Evolutionary conservation across 192 early-diverging fungal species (phyloP).

Genomic region (Coemansia sp.): DNA sequence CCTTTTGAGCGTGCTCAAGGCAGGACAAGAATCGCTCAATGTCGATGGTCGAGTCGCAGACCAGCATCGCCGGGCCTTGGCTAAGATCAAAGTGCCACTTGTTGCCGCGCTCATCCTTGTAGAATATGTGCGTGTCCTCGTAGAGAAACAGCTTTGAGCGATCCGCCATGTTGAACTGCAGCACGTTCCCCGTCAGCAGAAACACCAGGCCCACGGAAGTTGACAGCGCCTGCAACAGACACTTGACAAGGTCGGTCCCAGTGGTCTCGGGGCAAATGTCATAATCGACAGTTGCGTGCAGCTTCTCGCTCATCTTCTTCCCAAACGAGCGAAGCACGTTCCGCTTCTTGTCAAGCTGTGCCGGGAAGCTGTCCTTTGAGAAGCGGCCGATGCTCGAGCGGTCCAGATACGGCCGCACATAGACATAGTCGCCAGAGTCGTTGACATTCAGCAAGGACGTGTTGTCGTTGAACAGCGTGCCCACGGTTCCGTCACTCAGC

Average conservation of each 20-base stretch:
- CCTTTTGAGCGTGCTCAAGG: constrained; percentile 44
- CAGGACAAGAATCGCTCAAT: constrained; percentile 51
- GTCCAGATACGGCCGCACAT: constrained; percentile 40
- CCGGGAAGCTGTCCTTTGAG: constrained; percentile 22
- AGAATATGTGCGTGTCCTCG: constrained; percentile 42
- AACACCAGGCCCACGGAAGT: constrained; percentile 48
- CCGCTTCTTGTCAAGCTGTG: constrained; percentile 48
- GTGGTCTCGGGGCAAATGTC: constrained; percentile 20
- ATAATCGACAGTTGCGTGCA: constrained; percentile 27
- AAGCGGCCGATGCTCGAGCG: constrained; percentile 47
- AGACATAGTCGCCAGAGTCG: constrained; percentile 26
- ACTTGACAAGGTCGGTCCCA: constrained; percentile 15
- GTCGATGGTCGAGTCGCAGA: constrained; percentile 37
- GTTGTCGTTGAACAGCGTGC: constrained; percentile 89
- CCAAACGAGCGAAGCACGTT: constrained; percentile 30
- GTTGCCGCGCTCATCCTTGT: constrained; percentile 31
- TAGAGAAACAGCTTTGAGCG: constrained; percentile 55
- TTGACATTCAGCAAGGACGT: constrained; percentile 63
- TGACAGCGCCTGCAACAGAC: constrained; percentile 40
- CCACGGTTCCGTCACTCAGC: constrained; percentile 81
- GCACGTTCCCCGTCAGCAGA: constrained; percentile 49
- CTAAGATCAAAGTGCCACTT: constrained; percentile 55
- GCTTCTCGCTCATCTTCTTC: constrained; percentile 29
- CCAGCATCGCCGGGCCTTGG: constrained; percentile 47
- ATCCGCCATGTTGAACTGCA: constrained; percentile 50